phyloP scores from a whole-genome alignment of 306 rosid genomes.

The Psophocarpus tetragonolobus region DNA sequence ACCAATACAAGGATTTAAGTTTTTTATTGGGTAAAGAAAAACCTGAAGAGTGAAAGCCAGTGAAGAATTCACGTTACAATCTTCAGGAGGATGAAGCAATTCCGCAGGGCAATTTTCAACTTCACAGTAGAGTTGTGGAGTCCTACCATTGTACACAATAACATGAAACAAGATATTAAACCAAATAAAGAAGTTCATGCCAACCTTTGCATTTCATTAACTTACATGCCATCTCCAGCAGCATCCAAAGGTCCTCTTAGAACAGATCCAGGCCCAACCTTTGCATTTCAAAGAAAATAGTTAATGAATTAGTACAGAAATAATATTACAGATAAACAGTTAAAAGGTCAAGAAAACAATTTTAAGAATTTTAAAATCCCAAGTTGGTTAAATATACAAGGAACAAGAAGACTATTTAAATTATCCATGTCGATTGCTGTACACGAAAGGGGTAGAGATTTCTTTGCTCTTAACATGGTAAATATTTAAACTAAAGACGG shows the following conservation, averaged over 20 bases:
- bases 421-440: not conserved
- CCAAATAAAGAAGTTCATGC: not conserved
- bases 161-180: slow-evolving; percentile 22
- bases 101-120: slow-evolving; percentile 78
- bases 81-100: slow-evolving; percentile 95
- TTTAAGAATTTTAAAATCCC: slow-evolving; percentile 11
- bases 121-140: slow-evolving; percentile 70
- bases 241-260: slow-evolving; percentile 83
- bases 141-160: slow-evolving; percentile 47
- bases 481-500: not conserved
- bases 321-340: slow-evolving; percentile 12
- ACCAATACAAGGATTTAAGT: slow-evolving; percentile 43
- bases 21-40: slow-evolving; percentile 43
- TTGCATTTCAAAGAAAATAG: slow-evolving; percentile 38
- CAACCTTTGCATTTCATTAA: slow-evolving; percentile 21
- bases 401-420: slow-evolving; percentile 21
- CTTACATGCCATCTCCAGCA: slow-evolving; percentile 59
- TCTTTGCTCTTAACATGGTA: slow-evolving; percentile 13
- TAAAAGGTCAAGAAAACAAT: slow-evolving; percentile 24
- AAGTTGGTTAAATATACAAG: slow-evolving; percentile 20
- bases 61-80: slow-evolving; percentile 93
- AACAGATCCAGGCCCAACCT: slow-evolving; percentile 90
- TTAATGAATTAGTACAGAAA: slow-evolving; percentile 33
- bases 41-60: slow-evolving; percentile 98
- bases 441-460: slow-evolving; percentile 4